Percentiles rank a stretch among this genome's conserved stretches.
Evolutionary conservation across 2,329 filamentous ascomycete species (phyloP).

Genomic region (Seiridium unicorne): DNA sequence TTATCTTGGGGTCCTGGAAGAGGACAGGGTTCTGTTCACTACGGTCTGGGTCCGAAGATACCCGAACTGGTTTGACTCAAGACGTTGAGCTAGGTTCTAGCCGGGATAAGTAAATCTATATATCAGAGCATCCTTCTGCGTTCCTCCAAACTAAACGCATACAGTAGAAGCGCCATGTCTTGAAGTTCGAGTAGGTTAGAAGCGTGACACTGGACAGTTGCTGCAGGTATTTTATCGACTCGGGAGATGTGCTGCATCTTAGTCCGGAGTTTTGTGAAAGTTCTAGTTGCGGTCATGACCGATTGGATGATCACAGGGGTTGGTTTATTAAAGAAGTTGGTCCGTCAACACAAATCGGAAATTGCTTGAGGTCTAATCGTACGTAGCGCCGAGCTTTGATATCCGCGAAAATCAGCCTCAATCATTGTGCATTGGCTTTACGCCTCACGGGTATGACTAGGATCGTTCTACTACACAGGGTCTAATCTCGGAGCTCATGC

Average conservation of each 20-base stretch:
- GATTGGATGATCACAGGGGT: neutral
- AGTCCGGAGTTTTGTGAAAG: neutral
- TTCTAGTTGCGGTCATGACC: neutral
- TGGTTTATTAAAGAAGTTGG: too few relatives aligned
- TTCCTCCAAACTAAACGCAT: slow-evolving; percentile 44
- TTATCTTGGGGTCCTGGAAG: slow-evolving; percentile 32
- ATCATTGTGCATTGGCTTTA: too few relatives aligned
- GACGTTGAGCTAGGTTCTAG: slow-evolving; percentile 22
- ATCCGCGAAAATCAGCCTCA: too few relatives aligned
- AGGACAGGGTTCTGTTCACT: slow-evolving; percentile 45
- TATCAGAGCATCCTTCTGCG: slow-evolving; percentile 43
- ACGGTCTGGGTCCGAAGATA: slow-evolving; percentile 35
- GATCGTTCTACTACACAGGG: too few relatives aligned
- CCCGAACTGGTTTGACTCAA: slow-evolving; percentile 33
- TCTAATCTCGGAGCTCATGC: too few relatives aligned
- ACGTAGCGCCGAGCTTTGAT: too few relatives aligned
- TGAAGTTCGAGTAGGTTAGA: slow-evolving; percentile 40
- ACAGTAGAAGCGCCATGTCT: slow-evolving; percentile 37
- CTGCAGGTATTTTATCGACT: slow-evolving; percentile 28
- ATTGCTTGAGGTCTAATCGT: too few relatives aligned
- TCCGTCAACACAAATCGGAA: too few relatives aligned
- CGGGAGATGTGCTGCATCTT: neutral
- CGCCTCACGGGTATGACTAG: too few relatives aligned
- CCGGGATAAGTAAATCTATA: slow-evolving; percentile 40
- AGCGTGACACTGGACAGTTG: slow-evolving; percentile 41